Evolutionary conservation across 768 basidiomycete genomes (phyloP), one percentile per base, ranked within the genome.

Genomic region (Suillus ampliporus): DNA sequence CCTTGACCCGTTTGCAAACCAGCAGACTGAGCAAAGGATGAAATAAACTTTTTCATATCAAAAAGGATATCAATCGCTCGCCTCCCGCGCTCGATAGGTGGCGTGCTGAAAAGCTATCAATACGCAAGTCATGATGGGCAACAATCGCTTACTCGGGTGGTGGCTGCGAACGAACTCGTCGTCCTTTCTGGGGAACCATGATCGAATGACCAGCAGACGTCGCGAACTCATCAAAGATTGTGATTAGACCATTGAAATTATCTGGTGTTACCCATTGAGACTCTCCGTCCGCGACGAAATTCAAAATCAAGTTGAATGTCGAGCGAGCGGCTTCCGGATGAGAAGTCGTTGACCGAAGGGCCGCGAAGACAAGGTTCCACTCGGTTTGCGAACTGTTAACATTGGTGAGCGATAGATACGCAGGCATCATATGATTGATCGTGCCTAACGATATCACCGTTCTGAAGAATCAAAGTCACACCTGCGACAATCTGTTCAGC

Each of bases 401-500:
- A 54, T 38, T 26, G 7, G 5, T 73, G 44, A 69, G 54, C 38
- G 35, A 57, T 61, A 23, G 28, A 52, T 44, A 58, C 23, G 37
- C 11, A 41, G 15, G 4, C 43, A 62, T 46, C 17, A 37, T 17
- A 26, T 46, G 43, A 34, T 15, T 43, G 3, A 44, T 15, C 63
- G 31, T 26, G 72, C 92, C 84, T 83, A 65, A 95, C 87, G 28
- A 94, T 86, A 8, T 86, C 80, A 51, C 83, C 81, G 67, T 96
- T 87, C 69, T 91, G 86, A n/a, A 97, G 78, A 44, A 99, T 86
- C 58, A 89, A 74, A 28, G 86, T 84, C 9, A 98, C 82, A 0
- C 97, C 97, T 9, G 91, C 86, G 54, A 89, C 82, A n/a, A 97
- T 84, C 74, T 98, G 96, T 73, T 98, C 95, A 10, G 94, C 92